Base-by-base conservation (phyloP, 805 yeast genomes). In the Kazachstania africana region DNA sequence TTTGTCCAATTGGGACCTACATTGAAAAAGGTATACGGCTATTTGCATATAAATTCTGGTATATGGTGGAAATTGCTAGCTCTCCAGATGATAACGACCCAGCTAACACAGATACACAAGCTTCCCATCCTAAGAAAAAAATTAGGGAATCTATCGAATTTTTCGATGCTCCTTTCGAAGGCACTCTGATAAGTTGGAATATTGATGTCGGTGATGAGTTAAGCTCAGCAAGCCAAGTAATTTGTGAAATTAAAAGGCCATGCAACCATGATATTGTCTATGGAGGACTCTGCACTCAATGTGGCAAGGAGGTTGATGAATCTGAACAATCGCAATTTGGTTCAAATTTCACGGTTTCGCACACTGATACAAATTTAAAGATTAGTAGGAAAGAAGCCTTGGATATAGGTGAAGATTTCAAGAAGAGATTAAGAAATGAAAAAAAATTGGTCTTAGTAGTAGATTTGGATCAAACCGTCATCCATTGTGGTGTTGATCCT, bases 401-500 rank as follows among this genome's bases (percentile, higher is more conserved):
- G 37, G 74, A 76, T 37, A 75, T 91, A 29, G 97, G 87, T 50
- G 70, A 70, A 37, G 60, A 61, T 19, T 67, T 85, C 32, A 72
- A 83, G 4, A 60, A 64, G 35, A 63, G 78, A 36, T 63, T 91
- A 28, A 56, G 75, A 5, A 53, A 63, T 12, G 80, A 73, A 32
- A 62, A 68, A 36, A 83, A 82, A 53, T 63, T 91, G 39, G 85
- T 91, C 19, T 64, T 91, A 35, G 97, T 91, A 18, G 98, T 91
- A 4, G 98, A 91, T 63, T 66, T 91, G 40, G 98, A 91, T 60
- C 98, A 91, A 55, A 91, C 98, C 0, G 93, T 91, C 4, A 88
- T 91, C 20, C 98, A 91, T 50, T 95, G 96, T 26, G 88, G 96
- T 4, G 96, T 88, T 12, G 98, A 91, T 53, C 96, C 96, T 0